Percentiles rank a stretch among this genome's conserved stretches.
Evolutionary conservation across 768 basidiomycete species (phyloP).

Genomic region (Gloeopeniophorella convolvens): DNA sequence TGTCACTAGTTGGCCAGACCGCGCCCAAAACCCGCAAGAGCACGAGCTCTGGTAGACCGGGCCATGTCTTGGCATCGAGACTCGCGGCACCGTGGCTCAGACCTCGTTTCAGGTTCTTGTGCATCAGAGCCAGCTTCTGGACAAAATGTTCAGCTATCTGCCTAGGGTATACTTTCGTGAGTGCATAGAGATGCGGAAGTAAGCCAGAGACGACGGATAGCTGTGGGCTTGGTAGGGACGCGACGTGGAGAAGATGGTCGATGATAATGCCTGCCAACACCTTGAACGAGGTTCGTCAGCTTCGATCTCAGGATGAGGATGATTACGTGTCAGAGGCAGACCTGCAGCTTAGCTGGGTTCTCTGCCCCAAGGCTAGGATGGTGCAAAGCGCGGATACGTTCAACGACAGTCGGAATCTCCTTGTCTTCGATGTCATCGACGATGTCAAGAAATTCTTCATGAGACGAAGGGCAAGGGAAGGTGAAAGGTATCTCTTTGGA

Average conservation of each 20-base stretch:
- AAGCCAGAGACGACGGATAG: conserved; percentile 58
- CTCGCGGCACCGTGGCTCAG: conserved; percentile 61
- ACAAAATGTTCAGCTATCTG: conserved; percentile 74
- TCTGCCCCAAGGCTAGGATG: conserved; percentile 89
- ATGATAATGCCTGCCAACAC: conserved; percentile 69
- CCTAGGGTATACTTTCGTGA: conserved; percentile 77
- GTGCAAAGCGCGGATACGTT: conserved; percentile 85
- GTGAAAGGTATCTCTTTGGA: conserved; percentile 80
- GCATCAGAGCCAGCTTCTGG: conserved; percentile 80
- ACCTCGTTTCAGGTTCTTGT: conserved; percentile 87
- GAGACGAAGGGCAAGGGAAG: conserved; percentile 79
- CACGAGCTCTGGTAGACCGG: conserved; percentile 73
- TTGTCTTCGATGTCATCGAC: conserved; percentile 62
- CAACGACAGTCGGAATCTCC: conserved; percentile 73
- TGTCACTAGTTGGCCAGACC: conserved; percentile 92
- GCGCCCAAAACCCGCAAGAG: conserved; percentile 75
- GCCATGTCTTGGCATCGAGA: conserved; percentile 75
- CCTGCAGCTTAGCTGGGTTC: conserved; percentile 91
- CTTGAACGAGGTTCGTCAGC: conserved; percentile 33
- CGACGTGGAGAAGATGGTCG: conserved; percentile 79
- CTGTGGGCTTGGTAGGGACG: conserved; percentile 55
- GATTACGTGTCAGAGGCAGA: conserved; percentile 29
- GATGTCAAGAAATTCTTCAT: conserved; percentile 87
- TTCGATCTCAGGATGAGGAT: neutral
- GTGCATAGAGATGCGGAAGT: conserved; percentile 69